Base-by-base conservation (phyloP, 495 filamentous ascomycete species). In the Neurospora sp. region DNA sequence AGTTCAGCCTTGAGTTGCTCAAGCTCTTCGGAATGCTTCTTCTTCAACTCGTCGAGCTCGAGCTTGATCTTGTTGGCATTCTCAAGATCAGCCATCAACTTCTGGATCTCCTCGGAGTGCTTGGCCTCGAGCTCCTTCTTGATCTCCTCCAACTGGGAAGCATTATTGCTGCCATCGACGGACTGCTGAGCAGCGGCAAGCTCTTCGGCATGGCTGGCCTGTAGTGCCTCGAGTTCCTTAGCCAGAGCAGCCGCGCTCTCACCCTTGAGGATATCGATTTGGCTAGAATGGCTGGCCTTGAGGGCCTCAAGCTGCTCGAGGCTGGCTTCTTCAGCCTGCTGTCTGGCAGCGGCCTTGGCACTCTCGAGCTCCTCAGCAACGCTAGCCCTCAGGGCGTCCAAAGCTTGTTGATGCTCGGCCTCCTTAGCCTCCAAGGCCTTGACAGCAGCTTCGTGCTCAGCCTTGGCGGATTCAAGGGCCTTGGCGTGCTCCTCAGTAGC, bases 271-370 rank as follows among this genome's bases (percentile, higher is more conserved):
- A 79, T 79, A 68, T 85, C 82, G 18, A 85, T 79, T 48, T 86
- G 78, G 27, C 79, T 77, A n/a, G 85, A 83, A 70, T 87, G 85
- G 71, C 80, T 83, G 31, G 81, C 78, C 78, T 87, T 87, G 37
- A 87, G 77, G 4, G 81, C 48, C 44, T 86, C 80, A 20, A 86
- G 73, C 40, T 83, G 83, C 38, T 77, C 77, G 4, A 81, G 68
- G 35, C 83, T 76, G 0, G 79, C 71, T 44, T 83, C 80, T 35
- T 80, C 72, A 22, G 81, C 80, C 44, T 82, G 79, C 48, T 82
- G 79, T 27, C 79, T 78, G 40, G 79, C 77, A 22, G 77, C 79
- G 68, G 78, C 83, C 79, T 83, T 85, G 31, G 83, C 82, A 10
- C 53, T 73, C 73, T 85, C 83, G 10, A 85, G 72, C 69, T 85